phyloP scores from a whole-genome alignment of 2,329 filamentous ascomycete genomes.

The Sarocladiaceae sp. region DNA sequence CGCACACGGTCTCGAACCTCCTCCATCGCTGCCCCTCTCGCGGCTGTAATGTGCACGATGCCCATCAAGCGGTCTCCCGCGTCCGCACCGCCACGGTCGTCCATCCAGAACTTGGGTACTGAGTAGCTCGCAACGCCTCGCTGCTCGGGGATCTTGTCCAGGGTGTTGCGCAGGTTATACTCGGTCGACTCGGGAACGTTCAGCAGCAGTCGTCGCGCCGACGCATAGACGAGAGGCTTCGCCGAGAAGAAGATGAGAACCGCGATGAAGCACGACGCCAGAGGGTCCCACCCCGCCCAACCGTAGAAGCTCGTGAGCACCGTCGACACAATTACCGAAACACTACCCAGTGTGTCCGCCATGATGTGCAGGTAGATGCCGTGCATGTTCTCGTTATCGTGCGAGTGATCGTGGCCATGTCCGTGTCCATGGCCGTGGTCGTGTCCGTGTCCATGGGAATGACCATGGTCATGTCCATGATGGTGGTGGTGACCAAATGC shows the following conservation, averaged over 20 bases:
- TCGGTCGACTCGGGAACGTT: constrained; percentile 80
- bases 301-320: constrained; percentile 78
- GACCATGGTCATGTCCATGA: constrained; percentile 32
- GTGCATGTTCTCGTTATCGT: constrained; percentile 95
- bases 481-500: constrained; percentile 67
- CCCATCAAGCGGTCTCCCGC: constrained; percentile 58
- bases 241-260: constrained; percentile 90
- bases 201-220: constrained; percentile 75
- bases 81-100: constrained; percentile 52
- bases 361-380: constrained; percentile 95
- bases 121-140: constrained; percentile 81
- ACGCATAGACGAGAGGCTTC: constrained; percentile 77
- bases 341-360: constrained; percentile 88
- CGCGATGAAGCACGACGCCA: constrained; percentile 91
- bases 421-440: constrained; percentile 32
- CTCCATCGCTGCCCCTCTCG: constrained; percentile 65
- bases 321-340: constrained; percentile 90
- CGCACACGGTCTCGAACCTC: constrained; percentile 76
- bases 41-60: constrained; percentile 79
- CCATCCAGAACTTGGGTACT: constrained; percentile 87
- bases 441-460: constrained; percentile 32
- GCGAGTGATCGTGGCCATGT: constrained; percentile 34
- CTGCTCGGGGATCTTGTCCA: constrained; percentile 76
- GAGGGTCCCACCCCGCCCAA: constrained; percentile 90
- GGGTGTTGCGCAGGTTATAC: constrained; percentile 77